Conservation (phyloP, 257 asterid species). For the Craterostigma plantagineum region DNA sequence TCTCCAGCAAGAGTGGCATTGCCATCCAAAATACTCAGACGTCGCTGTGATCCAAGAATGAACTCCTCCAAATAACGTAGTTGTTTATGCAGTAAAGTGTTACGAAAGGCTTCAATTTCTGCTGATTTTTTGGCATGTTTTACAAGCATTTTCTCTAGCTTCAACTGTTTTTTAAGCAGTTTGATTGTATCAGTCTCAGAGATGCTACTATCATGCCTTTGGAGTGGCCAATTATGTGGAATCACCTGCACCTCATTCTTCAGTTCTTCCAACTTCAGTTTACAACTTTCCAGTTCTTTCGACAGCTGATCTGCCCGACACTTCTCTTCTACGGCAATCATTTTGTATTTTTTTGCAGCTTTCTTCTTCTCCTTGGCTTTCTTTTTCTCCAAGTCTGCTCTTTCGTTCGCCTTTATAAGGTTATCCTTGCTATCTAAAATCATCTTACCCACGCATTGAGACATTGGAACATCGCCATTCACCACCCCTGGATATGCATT, state of each 20-base stretch:
- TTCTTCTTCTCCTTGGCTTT: conserved; percentile 41
- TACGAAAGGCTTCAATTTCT: conserved; percentile 41
- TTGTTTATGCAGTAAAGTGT: conserved; percentile 36
- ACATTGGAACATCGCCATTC: conserved; percentile 12
- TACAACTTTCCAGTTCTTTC: conserved; percentile 32
- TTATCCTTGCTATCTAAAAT: conserved; percentile 24
- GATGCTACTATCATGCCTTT: conserved; percentile 11
- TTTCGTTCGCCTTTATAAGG: conserved; percentile 22
- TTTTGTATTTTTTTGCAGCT: conserved; percentile 33
- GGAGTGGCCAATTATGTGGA: conserved; percentile 13
- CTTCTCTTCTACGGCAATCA: conserved; percentile 30
- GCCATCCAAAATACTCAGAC: conserved; percentile 29
- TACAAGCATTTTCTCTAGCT: conserved; percentile 47
- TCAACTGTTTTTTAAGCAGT: conserved; percentile 36
- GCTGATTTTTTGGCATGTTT: conserved; percentile 61
- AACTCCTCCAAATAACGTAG: conserved; percentile 40
- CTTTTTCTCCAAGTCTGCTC: conserved; percentile 33
- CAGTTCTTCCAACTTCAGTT: conserved; percentile 32
- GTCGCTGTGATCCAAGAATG: conserved; percentile 27
- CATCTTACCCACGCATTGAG: conserved; percentile 19
- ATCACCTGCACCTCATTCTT: conserved; percentile 31
- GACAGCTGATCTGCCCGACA: conserved; percentile 34
- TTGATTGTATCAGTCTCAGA: conserved; percentile 34
- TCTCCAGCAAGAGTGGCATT: conserved; percentile 18
- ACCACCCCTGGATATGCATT: conserved; percentile 11